These are phyloP conservation scores for Elsinoe necatrix DNA, from an alignment of 2,329 filamentous ascomycete genomes.

Conservation along the genomic window DNA sequence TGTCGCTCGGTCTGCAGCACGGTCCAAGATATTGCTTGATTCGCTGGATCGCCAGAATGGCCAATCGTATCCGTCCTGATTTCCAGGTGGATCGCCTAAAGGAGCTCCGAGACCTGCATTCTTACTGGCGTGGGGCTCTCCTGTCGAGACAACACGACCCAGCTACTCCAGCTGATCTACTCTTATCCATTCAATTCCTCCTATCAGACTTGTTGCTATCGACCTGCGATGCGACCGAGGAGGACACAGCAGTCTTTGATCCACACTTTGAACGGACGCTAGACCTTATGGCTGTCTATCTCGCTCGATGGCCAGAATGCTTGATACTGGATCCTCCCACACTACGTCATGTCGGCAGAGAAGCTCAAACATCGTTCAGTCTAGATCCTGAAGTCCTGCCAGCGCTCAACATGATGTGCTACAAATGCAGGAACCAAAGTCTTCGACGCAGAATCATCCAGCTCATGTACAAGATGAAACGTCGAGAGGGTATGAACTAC, in stretches of 20 bases:
- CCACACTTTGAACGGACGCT: slow-evolving; percentile 3
- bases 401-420: slow-evolving; percentile 5
- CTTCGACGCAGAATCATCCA: background rate
- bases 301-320: slow-evolving; percentile 1
- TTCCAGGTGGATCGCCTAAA: background rate
- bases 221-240: background rate
- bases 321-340: slow-evolving; percentile 2
- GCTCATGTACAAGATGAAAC: slow-evolving; percentile 13
- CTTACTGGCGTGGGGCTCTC: background rate
- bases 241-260: background rate
- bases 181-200: background rate
- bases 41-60: slow-evolving; percentile 4
- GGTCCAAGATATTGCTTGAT: background rate
- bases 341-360: background rate
- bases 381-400: slow-evolving; percentile 3
- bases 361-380: slow-evolving; percentile 5
- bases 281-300: slow-evolving; percentile 2
- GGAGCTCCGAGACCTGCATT: background rate
- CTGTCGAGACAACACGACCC: background rate
- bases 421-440: background rate
- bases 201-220: slow-evolving; percentile 1
- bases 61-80: background rate
- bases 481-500: slow-evolving; percentile 5
- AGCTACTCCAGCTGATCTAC: background rate
- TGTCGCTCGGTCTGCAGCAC: background rate